Evolutionary conservation across 306 rosid genomes (phyloP), one percentile per base, ranked within the genome.

Genomic region (Vigna mungo): DNA sequence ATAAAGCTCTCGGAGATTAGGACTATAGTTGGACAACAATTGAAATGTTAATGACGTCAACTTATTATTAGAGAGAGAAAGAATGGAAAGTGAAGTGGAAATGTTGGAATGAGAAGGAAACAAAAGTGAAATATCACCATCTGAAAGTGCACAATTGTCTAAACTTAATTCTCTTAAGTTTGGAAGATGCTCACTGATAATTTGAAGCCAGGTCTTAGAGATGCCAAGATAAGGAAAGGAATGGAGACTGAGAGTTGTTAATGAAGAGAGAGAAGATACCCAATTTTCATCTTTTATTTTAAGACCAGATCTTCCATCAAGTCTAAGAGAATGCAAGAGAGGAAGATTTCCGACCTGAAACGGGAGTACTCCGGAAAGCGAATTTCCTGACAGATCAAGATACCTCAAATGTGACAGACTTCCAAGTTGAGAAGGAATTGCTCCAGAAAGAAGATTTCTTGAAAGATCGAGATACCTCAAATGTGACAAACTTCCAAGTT

Each of bases 231-330:
- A 20, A 14, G 0, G 3, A 3, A 49, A 3, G 11, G 60, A 75
- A n/a, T 0, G 2, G 17, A 49, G 15, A 8, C 5, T 4, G 18
- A 75, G 68, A 72, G 2, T n/a, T 14, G 16, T 49, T 5, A 75
- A 63, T 15, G 51, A 75, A 37, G 32, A 21, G 11, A 63, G 72
- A 63, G 8, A 48, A 37, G 72, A 49, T 12, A 74, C 0, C 61
- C 78, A 74, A 13, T 16, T 5, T 27, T 5, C 12, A 20, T 18
- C 8, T 1, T 6, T 62, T 12, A 4, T 1, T 7, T 25, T 25
- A 25, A 25, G 27, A 25, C 27, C 27, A 25, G 2, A 25, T 2
- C 3, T 25, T 25, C 27, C 27, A 25, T 25, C 27, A 25, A 25
- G 27, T 25, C 2, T 25, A 25, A 25, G 27, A 25, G 27, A 25